phyloP scores from a whole-genome alignment of 495 filamentous ascomycete species.

The Sporormia fimetaria region DNA sequence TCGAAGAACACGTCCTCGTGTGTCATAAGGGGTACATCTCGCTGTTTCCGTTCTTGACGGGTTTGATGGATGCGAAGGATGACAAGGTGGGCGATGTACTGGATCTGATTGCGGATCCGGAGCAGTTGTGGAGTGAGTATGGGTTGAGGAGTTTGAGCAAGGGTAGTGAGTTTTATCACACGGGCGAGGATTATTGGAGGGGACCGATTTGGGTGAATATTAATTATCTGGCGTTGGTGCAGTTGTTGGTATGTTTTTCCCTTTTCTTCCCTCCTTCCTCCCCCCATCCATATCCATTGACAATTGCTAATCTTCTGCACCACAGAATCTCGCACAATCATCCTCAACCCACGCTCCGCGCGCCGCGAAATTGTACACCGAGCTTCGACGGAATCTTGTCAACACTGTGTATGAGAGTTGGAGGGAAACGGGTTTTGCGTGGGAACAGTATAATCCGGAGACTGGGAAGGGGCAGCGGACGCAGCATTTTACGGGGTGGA shows the following conservation, averaged over 20 bases:
- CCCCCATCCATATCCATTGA: not conserved
- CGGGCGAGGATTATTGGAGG: conserved; percentile 93
- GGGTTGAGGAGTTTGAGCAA: conserved; percentile 83
- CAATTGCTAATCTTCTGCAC: conserved; percentile 19
- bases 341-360: conserved; percentile 57
- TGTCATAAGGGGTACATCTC: conserved; percentile 97
- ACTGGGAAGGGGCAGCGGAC: conserved; percentile 86
- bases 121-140: conserved; percentile 76
- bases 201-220: conserved; percentile 96
- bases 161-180: conserved; percentile 70
- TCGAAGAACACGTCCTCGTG: conserved; percentile 76
- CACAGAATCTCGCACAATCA: conserved; percentile 43
- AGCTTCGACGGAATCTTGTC: conserved; percentile 72
- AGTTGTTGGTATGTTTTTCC: conserved; percentile 59
- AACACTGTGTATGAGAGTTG: conserved; percentile 80
- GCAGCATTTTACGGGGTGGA: conserved; percentile 98
- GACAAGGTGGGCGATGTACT: conserved; percentile 60
- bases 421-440: conserved; percentile 88
- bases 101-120: conserved; percentile 64
- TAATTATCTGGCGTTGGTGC: conserved; percentile 77
- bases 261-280: conserved; percentile 6
- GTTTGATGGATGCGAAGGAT: conserved; percentile 61
- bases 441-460: conserved; percentile 97
- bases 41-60: conserved; percentile 83
- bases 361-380: conserved; percentile 62